Evolutionary conservation across 176 grass and related monocot species (phyloP).

Genomic region (Otatea glauca): DNA sequence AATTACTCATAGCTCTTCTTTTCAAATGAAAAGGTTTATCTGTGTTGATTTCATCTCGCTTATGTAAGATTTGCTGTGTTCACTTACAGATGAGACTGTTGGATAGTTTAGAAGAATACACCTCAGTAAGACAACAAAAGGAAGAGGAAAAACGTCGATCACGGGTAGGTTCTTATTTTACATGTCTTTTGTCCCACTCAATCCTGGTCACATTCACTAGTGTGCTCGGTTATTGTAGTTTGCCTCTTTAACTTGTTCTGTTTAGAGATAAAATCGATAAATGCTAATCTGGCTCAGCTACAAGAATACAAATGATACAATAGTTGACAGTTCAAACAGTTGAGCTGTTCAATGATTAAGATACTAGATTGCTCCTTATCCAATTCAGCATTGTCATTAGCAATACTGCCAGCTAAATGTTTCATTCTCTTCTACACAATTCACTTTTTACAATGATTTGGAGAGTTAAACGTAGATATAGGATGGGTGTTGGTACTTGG

Average conservation of each 20-base stretch:
- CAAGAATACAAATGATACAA: not conserved
- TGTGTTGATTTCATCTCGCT: conserved; percentile 1
- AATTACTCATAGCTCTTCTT: conserved; percentile 15
- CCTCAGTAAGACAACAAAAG: conserved; percentile 57
- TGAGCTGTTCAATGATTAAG: not conserved
- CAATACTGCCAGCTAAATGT: not conserved
- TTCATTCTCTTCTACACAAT: not conserved
- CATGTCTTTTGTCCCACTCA: conserved; percentile 8
- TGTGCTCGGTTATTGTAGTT: not conserved
- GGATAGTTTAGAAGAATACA: conserved; percentile 78
- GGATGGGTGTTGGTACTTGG: not conserved
- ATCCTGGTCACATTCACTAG: not conserved
- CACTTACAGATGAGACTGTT: conserved; percentile 59
- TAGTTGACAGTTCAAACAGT: not conserved
- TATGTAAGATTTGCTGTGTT: conserved; percentile 13
- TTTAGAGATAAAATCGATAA: not conserved
- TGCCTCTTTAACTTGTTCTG: not conserved
- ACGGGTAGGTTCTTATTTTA: conserved; percentile 54
- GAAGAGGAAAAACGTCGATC: conserved; percentile 75
- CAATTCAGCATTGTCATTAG: not conserved
- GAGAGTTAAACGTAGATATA: not conserved
- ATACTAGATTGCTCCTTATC: not conserved
- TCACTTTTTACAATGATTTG: not conserved
- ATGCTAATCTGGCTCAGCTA: not conserved
- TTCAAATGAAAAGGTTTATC: not conserved